A percentile compares a stretch with the other conserved stretches of the same genome.
Conservation (phyloP, 345 rosid genomes). For the Eucalyptus fibrosa region DNA sequence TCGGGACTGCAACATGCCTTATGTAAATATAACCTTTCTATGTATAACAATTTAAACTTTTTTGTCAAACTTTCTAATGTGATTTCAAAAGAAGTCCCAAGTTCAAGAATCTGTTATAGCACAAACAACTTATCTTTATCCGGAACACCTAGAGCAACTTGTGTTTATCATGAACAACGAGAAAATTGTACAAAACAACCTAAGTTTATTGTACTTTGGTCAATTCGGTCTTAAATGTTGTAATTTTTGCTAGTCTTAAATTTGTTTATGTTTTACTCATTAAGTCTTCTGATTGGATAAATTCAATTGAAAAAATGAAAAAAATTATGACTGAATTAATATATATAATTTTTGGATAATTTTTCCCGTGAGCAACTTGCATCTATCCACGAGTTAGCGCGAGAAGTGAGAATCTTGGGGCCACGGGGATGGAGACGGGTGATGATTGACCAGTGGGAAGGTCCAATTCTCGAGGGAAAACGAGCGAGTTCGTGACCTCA, state of each 20-base stretch:
- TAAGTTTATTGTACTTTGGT: fast-evolving
- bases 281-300: too few species aligned
- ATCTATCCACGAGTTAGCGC: not conserved
- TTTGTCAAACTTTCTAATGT: fast-evolving
- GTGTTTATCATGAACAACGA: not conserved
- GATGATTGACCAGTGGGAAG: not conserved
- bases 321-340: too few species aligned
- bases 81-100: not conserved
- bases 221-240: fast-evolving
- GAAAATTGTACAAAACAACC: fast-evolving
- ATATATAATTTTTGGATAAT: too few species aligned
- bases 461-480: not conserved
- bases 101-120: fast-evolving
- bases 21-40: not conserved
- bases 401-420: not conserved
- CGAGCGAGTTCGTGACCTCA: not conserved
- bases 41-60: fast-evolving
- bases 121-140: not conserved
- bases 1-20: fast-evolving
- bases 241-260: too few species aligned
- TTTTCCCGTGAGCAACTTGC: not conserved
- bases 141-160: fast-evolving
- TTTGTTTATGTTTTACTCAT: fast-evolving
- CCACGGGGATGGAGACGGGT: not conserved
- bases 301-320: too few species aligned